Evolutionary conservation across 805 yeast genomes (phyloP), one percentile per base, ranked within the genome.

Genomic region (Saccharomycopsis schoenii): DNA sequence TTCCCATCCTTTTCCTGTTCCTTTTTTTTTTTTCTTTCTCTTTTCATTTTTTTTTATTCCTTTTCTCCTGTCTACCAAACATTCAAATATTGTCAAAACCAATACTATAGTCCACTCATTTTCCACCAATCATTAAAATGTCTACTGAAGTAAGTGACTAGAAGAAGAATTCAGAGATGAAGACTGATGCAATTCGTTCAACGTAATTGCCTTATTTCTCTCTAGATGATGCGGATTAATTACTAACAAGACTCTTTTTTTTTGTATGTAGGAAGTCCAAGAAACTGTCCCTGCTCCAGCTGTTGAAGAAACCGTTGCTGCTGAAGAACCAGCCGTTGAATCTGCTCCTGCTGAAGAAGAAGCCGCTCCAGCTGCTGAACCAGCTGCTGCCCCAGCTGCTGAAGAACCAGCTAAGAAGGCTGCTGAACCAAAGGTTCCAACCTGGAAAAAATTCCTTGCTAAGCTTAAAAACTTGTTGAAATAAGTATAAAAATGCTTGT

Each of bases 381-480:
- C n/a, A 50, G 60, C 34, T 37, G 60, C 34, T 14, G 42, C 59
- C 37, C 50, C 60, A 6, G 51, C 60, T 10, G 42, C 61, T 50
- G 61, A 15, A 36, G 58, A 58, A 39, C 37, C 62, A 40, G 58
- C 52, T n/a, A 47, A 39, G 52, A 60, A 60, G 57, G 56, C 47
- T 40, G 60, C 60, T 34, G 58, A 50, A 29, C 58, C 62, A 40
- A 62, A 62, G 43, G 61, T 54, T 24, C 57, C 64, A 41, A 52
- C 64, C 5, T 15, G 61, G 59, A 63, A 63, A 56, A 61, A 63
- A 40, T 47, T 56, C 55, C n/a, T 61, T 25, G 43, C 62, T 58
- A 63, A 63, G 41, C 54, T 61, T 43, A 63, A 63, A 34, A 64
- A 61, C 57, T 58, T 63, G 40, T 64, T 63, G 39, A 60, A 64